Conservation (phyloP, 2,329 filamentous ascomycete species). For the Colletotrichum navitas region DNA sequence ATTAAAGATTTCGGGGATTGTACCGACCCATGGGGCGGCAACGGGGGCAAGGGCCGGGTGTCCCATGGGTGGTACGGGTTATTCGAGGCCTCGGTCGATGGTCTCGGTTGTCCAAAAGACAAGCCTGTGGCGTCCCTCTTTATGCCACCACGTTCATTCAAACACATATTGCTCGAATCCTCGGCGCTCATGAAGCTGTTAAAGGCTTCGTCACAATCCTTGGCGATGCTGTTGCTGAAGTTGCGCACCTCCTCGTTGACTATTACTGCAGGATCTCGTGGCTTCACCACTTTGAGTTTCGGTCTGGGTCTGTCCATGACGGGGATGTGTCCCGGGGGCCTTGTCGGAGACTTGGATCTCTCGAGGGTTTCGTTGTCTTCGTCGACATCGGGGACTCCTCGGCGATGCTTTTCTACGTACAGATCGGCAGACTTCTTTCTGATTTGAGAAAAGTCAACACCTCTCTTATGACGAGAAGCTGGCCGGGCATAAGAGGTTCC, state of each 20-base stretch:
- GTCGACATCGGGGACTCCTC: conserved; percentile 1
- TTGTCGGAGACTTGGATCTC: conserved; percentile 22
- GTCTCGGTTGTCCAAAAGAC: conserved; percentile 56
- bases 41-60: conserved; percentile 64
- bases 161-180: conserved; percentile 47
- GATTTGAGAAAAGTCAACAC: conserved; percentile 66
- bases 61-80: conserved; percentile 56
- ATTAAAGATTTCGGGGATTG: conserved; percentile 6
- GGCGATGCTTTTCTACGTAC: conserved; percentile 36
- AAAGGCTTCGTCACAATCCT: conserved; percentile 90
- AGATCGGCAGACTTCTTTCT: conserved; percentile 52
- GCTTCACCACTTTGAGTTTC: conserved; percentile 45
- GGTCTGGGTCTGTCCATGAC: conserved; percentile 42
- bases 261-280: conserved; percentile 45
- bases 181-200: conserved; percentile 70
- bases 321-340: conserved; percentile 28
- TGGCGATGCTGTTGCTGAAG: conserved; percentile 86
- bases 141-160: conserved; percentile 50
- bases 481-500: conserved; percentile 57
- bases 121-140: conserved; percentile 57
- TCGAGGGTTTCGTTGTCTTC: not conserved
- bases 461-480: conserved; percentile 62
- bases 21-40: conserved; percentile 50
- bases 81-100: conserved; percentile 49
- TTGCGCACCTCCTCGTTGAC: conserved; percentile 83